A percentile compares a stretch with the other conserved stretches of the same genome.
phyloP scores from a whole-genome alignment of 1,284 basidiomycete genomes.

The Cryptococcus wingfieldii region DNA sequence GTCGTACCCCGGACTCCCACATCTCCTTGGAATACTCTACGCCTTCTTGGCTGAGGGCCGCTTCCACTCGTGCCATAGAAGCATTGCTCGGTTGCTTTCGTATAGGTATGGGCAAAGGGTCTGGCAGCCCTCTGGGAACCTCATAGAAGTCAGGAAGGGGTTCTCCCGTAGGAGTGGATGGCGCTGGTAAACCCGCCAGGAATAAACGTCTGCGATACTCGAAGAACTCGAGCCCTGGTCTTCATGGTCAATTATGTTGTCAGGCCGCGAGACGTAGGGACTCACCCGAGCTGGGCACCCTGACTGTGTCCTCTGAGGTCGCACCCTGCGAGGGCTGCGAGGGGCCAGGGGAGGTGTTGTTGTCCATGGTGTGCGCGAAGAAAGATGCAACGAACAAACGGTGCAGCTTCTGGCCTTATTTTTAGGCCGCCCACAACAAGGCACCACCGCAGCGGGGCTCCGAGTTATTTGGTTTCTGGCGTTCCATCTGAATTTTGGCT shows the following conservation, averaged over 20 bases:
- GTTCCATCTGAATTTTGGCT: no score
- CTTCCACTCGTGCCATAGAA: conserved; percentile 31
- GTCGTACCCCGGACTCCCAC: conserved; percentile 40
- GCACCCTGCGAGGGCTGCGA: neutral
- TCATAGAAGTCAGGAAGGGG: conserved; percentile 8
- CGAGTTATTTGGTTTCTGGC: neutral
- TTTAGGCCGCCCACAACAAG: neutral
- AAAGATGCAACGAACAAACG: conserved; percentile 1
- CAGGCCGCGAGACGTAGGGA: neutral
- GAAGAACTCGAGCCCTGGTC: conserved; percentile 39
- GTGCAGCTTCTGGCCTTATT: neutral
- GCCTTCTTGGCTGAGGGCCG: conserved; percentile 28
- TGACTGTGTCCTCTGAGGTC: neutral
- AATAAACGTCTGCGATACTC: conserved; percentile 40
- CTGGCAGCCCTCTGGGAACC: neutral
- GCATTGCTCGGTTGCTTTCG: neutral
- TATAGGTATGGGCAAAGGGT: conserved; percentile 8
- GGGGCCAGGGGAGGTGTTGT: neutral
- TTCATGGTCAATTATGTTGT: neutral
- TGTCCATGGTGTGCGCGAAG: neutral
- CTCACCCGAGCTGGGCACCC: neutral
- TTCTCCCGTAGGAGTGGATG: conserved; percentile 9
- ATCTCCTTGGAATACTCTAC: conserved; percentile 31
- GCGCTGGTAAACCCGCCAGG: conserved; percentile 30
- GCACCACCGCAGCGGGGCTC: neutral